Evolutionary conservation across 2,329 filamentous ascomycete species (phyloP).

Genomic region (Calonectria pauciramosa): DNA sequence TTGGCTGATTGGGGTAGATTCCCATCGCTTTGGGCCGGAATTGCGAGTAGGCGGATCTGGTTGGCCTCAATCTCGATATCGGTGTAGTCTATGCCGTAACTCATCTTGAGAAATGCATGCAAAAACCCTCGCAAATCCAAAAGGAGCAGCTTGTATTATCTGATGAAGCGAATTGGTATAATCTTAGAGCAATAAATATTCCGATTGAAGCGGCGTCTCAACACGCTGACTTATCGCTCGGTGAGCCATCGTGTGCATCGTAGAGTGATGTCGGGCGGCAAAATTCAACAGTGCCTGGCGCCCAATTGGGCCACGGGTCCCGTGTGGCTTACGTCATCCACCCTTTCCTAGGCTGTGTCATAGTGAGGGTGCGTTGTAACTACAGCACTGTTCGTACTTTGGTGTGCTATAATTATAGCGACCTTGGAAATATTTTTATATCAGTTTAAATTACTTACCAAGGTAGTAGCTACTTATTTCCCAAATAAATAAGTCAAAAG

Average conservation of each 20-base stretch:
- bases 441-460: no score
- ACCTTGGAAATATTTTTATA: no score
- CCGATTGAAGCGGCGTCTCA: neutral
- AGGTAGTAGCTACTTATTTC: no score
- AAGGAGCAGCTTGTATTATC: neutral
- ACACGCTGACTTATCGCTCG: neutral
- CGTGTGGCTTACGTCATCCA: no score
- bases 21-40: neutral
- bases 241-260: neutral
- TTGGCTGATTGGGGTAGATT: neutral
- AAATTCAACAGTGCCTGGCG: neutral
- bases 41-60: slow-evolving; percentile 8
- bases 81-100: neutral
- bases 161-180: neutral
- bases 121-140: neutral
- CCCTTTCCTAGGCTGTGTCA: no score
- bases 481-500: no score
- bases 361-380: no score
- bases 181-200: neutral
- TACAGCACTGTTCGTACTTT: no score
- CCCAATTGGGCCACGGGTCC: no score
- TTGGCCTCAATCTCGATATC: neutral
- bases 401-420: no score
- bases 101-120: neutral
- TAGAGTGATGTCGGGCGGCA: neutral